Evolutionary conservation across 1,284 basidiomycete genomes (phyloP).

Genomic region (Schizophyllum amplum): DNA sequence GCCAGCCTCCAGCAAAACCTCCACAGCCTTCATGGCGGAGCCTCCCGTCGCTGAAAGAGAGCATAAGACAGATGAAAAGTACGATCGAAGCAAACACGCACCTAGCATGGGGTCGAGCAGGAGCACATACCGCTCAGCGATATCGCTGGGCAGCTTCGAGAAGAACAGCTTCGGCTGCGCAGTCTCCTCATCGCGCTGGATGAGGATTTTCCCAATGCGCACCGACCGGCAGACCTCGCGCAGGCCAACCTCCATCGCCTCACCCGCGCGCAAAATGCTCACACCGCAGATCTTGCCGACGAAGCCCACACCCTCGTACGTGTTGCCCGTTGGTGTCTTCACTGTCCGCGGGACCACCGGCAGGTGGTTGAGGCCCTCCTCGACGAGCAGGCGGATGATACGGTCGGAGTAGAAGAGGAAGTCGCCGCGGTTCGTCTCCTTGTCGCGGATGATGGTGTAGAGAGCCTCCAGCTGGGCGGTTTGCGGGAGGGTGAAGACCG

Average conservation of each 20-base stretch:
- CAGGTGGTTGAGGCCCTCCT: slow-evolving; percentile 92
- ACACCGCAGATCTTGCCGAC: slow-evolving; percentile 94
- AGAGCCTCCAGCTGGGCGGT: slow-evolving; percentile 93
- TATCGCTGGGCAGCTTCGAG: slow-evolving; percentile 90
- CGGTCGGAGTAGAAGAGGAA: slow-evolving; percentile 94
- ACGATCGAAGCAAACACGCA: slow-evolving; percentile 25
- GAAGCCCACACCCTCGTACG: slow-evolving; percentile 85
- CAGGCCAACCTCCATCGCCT: slow-evolving; percentile 92
- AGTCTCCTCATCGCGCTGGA: slow-evolving; percentile 94
- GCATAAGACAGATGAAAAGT: not conserved
- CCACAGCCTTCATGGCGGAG: slow-evolving; percentile 95
- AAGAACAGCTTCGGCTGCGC: slow-evolving; percentile 86
- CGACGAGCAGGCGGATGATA: slow-evolving; percentile 68
- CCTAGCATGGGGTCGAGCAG: slow-evolving; percentile 97
- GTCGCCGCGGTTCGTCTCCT: slow-evolving; percentile 81
- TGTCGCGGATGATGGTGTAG: slow-evolving; percentile 92
- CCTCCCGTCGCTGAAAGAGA: slow-evolving; percentile 78
- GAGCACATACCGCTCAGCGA: slow-evolving; percentile 85
- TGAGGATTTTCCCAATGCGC: slow-evolving; percentile 88
- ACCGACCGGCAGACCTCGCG: slow-evolving; percentile 91
- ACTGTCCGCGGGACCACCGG: slow-evolving; percentile 84
- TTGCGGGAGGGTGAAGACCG: slow-evolving; percentile 78
- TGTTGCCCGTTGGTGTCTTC: slow-evolving; percentile 72
- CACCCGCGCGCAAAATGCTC: slow-evolving; percentile 84
- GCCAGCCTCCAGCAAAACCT: slow-evolving; percentile 86